These are phyloP conservation scores for Neurospora sp. DNA, from an alignment of 2,329 filamentous ascomycete genomes.

Conservation along the genomic window DNA sequence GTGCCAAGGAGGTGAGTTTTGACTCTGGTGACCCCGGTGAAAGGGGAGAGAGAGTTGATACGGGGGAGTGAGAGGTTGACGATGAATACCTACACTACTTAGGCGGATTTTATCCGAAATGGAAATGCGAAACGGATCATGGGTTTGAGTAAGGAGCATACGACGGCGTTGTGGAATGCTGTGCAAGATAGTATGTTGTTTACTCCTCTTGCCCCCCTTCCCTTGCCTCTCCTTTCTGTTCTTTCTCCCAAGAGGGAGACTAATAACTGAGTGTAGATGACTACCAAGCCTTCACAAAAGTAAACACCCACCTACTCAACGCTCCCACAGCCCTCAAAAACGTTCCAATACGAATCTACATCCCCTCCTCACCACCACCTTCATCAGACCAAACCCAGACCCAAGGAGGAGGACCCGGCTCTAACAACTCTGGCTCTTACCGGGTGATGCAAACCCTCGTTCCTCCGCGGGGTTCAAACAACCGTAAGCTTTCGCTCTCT, in stretches of 20 bases:
- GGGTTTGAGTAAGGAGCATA: constrained; percentile 76
- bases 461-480: constrained; percentile 32
- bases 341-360: constrained; percentile 81
- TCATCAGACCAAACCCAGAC: constrained; percentile 15
- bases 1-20: constrained; percentile 47
- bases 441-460: constrained; percentile 70
- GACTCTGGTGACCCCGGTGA: too few species aligned
- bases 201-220: background rate
- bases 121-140: constrained; percentile 86
- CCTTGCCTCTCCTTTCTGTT: background rate
- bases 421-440: constrained; percentile 37
- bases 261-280: constrained; percentile 47
- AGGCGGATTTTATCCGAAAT: constrained; percentile 77
- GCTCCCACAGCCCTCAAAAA: constrained; percentile 66
- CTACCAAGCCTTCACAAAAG: constrained; percentile 58
- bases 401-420: constrained; percentile 26
- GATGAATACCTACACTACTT: too few species aligned
- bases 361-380: constrained; percentile 58
- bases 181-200: constrained; percentile 58
- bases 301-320: constrained; percentile 70
- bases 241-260: background rate
- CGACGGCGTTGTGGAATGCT: constrained; percentile 70
- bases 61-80: too few species aligned
- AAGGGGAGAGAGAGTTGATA: too few species aligned
- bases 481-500: constrained; percentile 19